These are phyloP conservation scores for Thymus mandschuricus DNA, from an alignment of 257 asterid species.

Conservation along the genomic window DNA sequence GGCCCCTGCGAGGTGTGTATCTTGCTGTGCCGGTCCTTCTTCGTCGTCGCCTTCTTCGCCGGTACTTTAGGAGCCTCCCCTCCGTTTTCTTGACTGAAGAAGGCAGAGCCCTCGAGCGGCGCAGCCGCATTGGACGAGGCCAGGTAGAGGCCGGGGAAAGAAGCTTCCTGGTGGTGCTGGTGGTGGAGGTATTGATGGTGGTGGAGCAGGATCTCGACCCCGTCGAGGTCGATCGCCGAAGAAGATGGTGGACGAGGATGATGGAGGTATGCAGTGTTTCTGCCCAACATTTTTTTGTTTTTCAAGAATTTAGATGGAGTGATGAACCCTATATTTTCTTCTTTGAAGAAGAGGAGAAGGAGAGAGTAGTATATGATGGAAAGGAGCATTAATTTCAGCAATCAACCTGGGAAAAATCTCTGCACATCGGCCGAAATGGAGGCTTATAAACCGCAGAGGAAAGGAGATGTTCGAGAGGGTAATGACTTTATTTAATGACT, in stretches of 20 bases:
- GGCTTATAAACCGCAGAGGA: conserved; percentile 36
- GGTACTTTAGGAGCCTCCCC: conserved; percentile 12
- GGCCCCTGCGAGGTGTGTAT: conserved; percentile 82
- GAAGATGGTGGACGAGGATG: conserved; percentile 27
- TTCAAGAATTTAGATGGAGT: background rate
- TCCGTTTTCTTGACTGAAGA: conserved; percentile 28
- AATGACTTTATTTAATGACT: background rate
- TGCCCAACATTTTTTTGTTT: conserved; percentile 40
- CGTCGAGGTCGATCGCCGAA: conserved; percentile 36
- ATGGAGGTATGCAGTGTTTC: conserved; percentile 41
- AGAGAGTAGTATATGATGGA: conserved; percentile 23
- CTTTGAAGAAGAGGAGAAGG: background rate
- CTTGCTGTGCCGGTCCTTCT: conserved; percentile 78
- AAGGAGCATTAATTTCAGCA: conserved; percentile 29
- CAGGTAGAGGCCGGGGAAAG: conserved; percentile 36
- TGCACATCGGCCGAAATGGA: background rate
- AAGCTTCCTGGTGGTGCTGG: background rate
- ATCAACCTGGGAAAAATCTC: conserved; percentile 17
- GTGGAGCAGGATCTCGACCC: conserved; percentile 45
- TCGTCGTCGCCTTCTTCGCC: conserved; percentile 31
- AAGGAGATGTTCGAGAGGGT: conserved; percentile 36
- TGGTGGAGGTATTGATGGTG: conserved; percentile 20
- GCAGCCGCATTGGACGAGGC: conserved; percentile 26
- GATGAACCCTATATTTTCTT: conserved; percentile 28
- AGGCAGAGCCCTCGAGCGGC: conserved; percentile 15